Evolutionary conservation across 108 stramenopile genomes (phyloP).

Genomic region (Bacterosira constricta): DNA sequence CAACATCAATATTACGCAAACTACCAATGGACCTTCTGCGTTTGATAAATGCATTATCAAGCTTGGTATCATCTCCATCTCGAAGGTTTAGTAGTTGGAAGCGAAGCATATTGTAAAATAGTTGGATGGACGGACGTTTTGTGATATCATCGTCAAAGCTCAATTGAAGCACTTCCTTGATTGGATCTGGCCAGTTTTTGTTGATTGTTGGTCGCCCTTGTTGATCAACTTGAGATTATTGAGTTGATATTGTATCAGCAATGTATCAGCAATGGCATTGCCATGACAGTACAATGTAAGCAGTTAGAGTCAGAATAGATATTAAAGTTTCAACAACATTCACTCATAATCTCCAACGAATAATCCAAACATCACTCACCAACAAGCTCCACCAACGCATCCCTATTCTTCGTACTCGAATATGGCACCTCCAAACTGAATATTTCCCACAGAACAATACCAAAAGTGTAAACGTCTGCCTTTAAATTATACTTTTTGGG

Average conservation of each 20-base stretch:
- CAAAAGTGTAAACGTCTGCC: constrained; percentile 53
- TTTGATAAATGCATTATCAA: background rate
- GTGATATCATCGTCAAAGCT: constrained; percentile 8
- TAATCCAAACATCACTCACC: too few relatives aligned
- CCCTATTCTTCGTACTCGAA: constrained; percentile 8
- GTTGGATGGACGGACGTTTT: constrained; percentile 16
- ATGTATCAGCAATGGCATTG: too few relatives aligned
- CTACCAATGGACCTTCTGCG: constrained; percentile 9
- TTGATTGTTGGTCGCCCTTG: constrained; percentile 20
- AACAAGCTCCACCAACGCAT: constrained; percentile 19
- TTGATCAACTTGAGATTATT: background rate
- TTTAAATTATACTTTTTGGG: constrained; percentile 39
- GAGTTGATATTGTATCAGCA: too few relatives aligned
- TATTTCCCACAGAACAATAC: constrained; percentile 53
- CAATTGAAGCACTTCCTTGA: constrained; percentile 8
- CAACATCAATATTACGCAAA: background rate
- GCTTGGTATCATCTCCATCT: background rate
- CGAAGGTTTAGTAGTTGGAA: background rate
- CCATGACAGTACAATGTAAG: too few relatives aligned
- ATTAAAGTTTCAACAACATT: too few relatives aligned
- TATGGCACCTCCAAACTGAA: constrained; percentile 25
- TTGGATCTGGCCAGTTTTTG: constrained; percentile 13
- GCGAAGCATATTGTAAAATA: constrained; percentile 18
- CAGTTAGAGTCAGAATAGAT: too few relatives aligned
- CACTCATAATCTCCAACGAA: too few relatives aligned